Evolutionary conservation across 2,329 filamentous ascomycete genomes (phyloP), one percentile per base, ranked within the genome.

Genomic region (Ascochyta fabae): DNA sequence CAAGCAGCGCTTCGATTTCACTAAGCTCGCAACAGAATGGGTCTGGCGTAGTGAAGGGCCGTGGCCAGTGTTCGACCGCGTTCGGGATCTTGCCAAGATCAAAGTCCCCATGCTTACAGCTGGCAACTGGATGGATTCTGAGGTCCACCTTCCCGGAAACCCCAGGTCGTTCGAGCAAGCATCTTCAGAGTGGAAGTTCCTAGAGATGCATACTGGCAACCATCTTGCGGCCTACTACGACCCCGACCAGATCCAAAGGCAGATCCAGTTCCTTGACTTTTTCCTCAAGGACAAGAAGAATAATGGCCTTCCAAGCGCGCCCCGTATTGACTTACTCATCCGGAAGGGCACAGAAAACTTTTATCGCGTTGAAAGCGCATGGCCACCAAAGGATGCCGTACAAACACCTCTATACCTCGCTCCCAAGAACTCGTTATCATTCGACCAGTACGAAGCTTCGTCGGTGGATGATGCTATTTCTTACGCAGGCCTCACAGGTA

Each of bases 71-170:
- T 4, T 47, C 24, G 24, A 47, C n/a, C 34, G 44, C 7, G 6
- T 15, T 23, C 36, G 34, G 24, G 34, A 38, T 8, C 35, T 47
- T 3, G 24, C 44, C 8, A 47, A 47, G 24, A 47, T 47, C 23
- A 47, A 38, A 12, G 34, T 47, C 22, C 24, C 44, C 34, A 47
- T 47, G 44, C 44, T 39, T 12, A 47, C 34, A 13, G 44, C 44
- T 12, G 44, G 44, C 24, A 39, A 29, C 6, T 47, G 44, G 44
- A 47, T 47, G 44, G 44, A 38, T 9, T 47, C 44, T n/a, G 34
- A 47, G 24, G 12, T 47, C n/a, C 34, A 47, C n/a, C 44, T 47
- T 9, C 44, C 44, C 10, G 44, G 44, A 4, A 47, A 39, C 12
- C 39, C 39, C 13, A 41, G 23, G 3, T 41, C 39, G 39, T 41